Evolutionary conservation across 192 early-diverging fungal species (phyloP), one percentile per base, ranked within the genome.

Genomic region (Backusella psychrophila): DNA sequence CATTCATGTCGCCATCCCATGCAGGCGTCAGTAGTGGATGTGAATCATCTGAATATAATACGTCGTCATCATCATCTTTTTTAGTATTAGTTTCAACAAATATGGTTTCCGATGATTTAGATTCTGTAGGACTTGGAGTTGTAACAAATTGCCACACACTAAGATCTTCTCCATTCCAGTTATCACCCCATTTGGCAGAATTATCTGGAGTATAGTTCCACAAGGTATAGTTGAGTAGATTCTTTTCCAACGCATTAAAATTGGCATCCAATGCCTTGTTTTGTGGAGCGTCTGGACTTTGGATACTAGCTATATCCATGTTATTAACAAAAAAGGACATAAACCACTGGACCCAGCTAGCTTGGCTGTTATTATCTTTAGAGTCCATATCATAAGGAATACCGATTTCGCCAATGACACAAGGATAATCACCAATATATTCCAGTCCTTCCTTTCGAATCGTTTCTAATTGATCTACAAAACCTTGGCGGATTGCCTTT

Each of bases 151-250:
- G 82, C 75, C 75, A 88, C 2, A 89, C 63, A 67, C 81, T 83
- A 11, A 89, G 66, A 69, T 89, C 88, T 49, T 89, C 88, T 3
- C 88, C 88, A 69, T 86, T 85, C 88, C 88, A 89, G 23, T 59
- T 78, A 75, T 89, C 88, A 4, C 88, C 88, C 83, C 85, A 86
- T 66, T 79, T 78, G 68, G 76, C 38, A 34, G 69, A 68, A 33
- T 87, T 89, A 68, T 85, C 88, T 5, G 88, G 86, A n/a, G 82
- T 82, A 74, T 89, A 89, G 21, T 85, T 86, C 88, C 88, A 89
- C 5, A 89, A 77, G 1, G 86, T 83, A 74, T 81, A 87, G 63
- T 87, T 84, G 65, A 89, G 70, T 17, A 86, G 76, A 26, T 82
- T 85, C 12, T 68, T 73, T 71, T 89, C 82, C 3, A 87, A 66